Evolutionary conservation across 1,284 basidiomycete species (phyloP).

Genomic region (Microbotryomycetes sp.): DNA sequence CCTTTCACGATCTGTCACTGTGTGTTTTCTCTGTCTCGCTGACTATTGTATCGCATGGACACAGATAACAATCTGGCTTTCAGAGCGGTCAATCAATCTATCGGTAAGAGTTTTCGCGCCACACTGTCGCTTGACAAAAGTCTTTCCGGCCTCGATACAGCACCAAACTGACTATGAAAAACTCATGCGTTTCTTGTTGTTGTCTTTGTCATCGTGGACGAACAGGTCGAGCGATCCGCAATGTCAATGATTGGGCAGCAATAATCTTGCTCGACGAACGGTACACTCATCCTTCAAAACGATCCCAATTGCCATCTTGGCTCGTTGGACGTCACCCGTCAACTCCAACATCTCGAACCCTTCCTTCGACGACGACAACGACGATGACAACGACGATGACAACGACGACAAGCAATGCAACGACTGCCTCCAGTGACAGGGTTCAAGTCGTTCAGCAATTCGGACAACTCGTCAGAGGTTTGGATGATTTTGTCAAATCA

Average conservation of each 20-base stretch:
- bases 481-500: neutral
- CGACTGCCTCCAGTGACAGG: no score
- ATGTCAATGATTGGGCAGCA: slow-evolving; percentile 72
- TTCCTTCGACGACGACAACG: no score
- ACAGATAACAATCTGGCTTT: slow-evolving; percentile 34
- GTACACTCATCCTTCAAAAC: slow-evolving; percentile 60
- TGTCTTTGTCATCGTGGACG: no score
- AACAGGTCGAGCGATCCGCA: slow-evolving; percentile 84
- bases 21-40: neutral
- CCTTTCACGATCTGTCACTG: neutral
- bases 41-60: slow-evolving; percentile 1
- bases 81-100: slow-evolving; percentile 84
- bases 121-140: neutral
- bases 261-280: slow-evolving; percentile 72
- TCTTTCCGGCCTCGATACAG: no score
- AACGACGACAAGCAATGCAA: no score
- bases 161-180: no score
- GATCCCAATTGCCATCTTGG: slow-evolving; percentile 76
- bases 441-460: neutral
- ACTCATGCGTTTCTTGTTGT: no score
- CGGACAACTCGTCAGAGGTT: neutral
- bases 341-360: no score
- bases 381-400: no score
- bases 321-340: slow-evolving; percentile 47
- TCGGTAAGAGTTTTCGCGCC: slow-evolving; percentile 49